These are phyloP conservation scores for Diaporthe longicolla DNA, from an alignment of 2,329 filamentous ascomycete genomes.

Conservation along the genomic window DNA sequence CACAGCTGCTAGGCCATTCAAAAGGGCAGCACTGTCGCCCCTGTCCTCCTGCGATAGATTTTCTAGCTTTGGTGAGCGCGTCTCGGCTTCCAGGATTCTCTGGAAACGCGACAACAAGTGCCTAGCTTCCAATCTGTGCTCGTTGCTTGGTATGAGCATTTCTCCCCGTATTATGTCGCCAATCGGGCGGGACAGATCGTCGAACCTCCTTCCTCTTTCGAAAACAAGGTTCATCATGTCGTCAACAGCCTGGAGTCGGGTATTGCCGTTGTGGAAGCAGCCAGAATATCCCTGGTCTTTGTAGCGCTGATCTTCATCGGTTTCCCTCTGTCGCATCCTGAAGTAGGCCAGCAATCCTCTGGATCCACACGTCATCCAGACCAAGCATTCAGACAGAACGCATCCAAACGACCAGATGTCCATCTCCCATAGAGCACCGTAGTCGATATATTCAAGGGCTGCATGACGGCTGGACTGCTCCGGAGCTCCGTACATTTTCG, in stretches of 20 bases:
- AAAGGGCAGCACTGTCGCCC: neutral
- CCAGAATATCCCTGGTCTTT: neutral
- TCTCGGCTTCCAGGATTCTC: too few species aligned
- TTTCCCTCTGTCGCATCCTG: neutral
- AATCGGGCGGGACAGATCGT: neutral
- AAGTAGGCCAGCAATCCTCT: neutral
- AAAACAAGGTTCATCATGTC: neutral
- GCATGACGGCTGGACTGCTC: neutral
- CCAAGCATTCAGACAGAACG: neutral
- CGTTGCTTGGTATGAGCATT: neutral
- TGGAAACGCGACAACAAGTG: neutral
- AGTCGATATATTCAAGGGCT: neutral
- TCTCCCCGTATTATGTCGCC: neutral
- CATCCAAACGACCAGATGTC: slow-evolving; percentile 3
- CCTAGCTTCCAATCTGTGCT: neutral
- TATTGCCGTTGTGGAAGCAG: neutral
- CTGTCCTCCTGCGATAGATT: neutral
- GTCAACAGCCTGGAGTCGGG: neutral
- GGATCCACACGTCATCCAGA: neutral
- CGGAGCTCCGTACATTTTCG: slow-evolving; percentile 6
- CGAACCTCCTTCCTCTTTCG: neutral
- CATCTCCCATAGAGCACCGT: neutral
- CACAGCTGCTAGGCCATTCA: neutral
- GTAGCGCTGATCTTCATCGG: neutral
- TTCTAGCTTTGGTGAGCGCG: too few species aligned